Conservation (phyloP, 1,284 basidiomycete species). For the Chondrostereum purpureum region DNA sequence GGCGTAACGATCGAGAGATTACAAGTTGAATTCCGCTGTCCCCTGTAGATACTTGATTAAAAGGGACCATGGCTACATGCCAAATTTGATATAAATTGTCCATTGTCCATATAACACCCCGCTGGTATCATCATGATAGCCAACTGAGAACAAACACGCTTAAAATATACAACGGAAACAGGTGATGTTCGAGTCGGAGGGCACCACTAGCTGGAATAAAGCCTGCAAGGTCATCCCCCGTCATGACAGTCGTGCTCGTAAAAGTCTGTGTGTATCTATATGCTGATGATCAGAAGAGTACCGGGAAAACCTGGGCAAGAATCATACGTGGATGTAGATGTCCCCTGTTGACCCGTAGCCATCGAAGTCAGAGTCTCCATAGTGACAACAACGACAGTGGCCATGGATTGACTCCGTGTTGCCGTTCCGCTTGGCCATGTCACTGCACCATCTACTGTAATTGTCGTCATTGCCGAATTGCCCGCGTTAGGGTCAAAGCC, state of each 20-base stretch:
- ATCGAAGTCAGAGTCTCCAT: conserved; percentile 16
- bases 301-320: background rate
- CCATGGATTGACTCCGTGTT: conserved; percentile 11
- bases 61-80: no score
- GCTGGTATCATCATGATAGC: no score
- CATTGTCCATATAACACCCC: no score
- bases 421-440: conserved; percentile 11
- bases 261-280: conserved; percentile 7
- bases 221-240: conserved; percentile 18
- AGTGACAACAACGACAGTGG: conserved; percentile 14
- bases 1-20: conserved; percentile 48
- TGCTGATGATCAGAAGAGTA: conserved; percentile 1
- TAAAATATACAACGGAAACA: conserved; percentile 4
- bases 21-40: no score
- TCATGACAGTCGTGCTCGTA: conserved; percentile 15
- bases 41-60: no score
- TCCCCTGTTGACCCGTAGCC: conserved; percentile 9
- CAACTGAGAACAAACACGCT: no score
- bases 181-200: conserved; percentile 1
- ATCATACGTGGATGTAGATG: conserved; percentile 14
- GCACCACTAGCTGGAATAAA: conserved; percentile 25
- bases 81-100: no score
- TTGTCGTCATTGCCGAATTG: conserved; percentile 11
- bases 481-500: no score
- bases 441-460: conserved; percentile 14